phyloP scores from a whole-genome alignment of 1,284 basidiomycete genomes.

The Ganoderma lingzhi region DNA sequence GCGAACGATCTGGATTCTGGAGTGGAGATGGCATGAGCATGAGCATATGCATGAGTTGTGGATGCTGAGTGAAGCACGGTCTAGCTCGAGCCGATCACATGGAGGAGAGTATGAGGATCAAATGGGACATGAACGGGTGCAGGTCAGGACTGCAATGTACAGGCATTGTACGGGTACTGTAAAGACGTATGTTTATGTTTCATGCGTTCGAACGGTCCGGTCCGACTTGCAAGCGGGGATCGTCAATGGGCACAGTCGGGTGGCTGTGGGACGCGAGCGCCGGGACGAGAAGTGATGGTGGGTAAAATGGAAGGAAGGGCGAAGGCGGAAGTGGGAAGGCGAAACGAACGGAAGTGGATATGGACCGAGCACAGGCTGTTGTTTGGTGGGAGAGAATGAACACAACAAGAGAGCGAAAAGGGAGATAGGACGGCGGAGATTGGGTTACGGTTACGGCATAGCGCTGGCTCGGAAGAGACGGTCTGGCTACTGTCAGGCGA shows the following conservation, averaged over 20 bases:
- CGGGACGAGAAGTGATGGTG: not conserved
- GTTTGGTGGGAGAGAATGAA: not conserved
- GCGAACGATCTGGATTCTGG: not conserved
- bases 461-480: not conserved
- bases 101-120: not conserved
- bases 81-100: constrained; percentile 6
- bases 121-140: not conserved
- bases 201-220: not conserved
- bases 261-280: constrained; percentile 6
- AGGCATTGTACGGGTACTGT: not conserved
- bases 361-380: not conserved
- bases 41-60: not conserved
- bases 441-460: constrained; percentile 1
- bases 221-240: not conserved
- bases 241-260: not conserved
- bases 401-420: not conserved
- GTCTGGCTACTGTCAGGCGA: not conserved
- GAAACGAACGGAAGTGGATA: not conserved
- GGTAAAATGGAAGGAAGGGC: not conserved
- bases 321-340: not conserved
- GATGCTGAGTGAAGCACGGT: constrained; percentile 1
- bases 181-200: not conserved
- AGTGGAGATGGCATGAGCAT: constrained; percentile 4
- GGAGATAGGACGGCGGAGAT: constrained; percentile 7
- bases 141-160: not conserved